Evolutionary conservation across 768 basidiomycete species (phyloP).

Genomic region (Boletus huronensis): DNA sequence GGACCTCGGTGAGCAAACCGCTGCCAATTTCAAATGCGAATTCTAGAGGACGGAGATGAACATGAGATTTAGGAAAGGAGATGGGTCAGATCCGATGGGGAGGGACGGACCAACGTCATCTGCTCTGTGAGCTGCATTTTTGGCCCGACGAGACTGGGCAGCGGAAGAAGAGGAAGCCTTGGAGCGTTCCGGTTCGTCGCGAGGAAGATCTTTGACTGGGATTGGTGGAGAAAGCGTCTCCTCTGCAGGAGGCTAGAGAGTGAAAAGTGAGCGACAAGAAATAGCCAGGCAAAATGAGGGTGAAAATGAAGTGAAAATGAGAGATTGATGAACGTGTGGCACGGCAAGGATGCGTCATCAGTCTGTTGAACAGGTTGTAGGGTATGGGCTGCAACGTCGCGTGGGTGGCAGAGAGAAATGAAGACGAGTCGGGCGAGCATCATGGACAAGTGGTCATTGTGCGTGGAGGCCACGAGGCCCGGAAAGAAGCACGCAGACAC

Average conservation of each 20-base stretch:
- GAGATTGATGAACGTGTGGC: background rate
- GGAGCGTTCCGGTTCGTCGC: slow-evolving; percentile 58
- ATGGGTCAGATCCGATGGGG: slow-evolving; percentile 8
- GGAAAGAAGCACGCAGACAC: slow-evolving; percentile 8
- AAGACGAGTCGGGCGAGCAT: background rate
- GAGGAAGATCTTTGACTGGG: slow-evolving; percentile 50
- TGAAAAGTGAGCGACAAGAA: slow-evolving; percentile 3
- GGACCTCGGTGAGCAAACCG: slow-evolving; percentile 84
- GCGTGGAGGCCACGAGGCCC: slow-evolving; percentile 17
- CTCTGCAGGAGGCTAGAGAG: slow-evolving; percentile 43
- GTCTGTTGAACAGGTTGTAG: background rate
- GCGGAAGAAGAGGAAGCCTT: slow-evolving; percentile 67
- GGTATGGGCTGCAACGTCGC: background rate
- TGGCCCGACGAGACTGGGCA: slow-evolving; percentile 83
- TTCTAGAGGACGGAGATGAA: slow-evolving; percentile 49
- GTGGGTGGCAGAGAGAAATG: background rate
- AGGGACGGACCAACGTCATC: slow-evolving; percentile 76
- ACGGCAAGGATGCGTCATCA: background rate
- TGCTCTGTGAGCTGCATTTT: slow-evolving; percentile 87
- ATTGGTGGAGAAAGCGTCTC: slow-evolving; percentile 44
- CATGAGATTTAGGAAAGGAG: background rate
- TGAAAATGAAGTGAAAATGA: background rate
- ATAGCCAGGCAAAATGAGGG: background rate
- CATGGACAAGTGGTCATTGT: background rate
- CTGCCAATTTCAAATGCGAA: slow-evolving; percentile 98